Base-by-base conservation (phyloP, 2,329 filamentous ascomycete species). In the Aspergillus arachidicola region DNA sequence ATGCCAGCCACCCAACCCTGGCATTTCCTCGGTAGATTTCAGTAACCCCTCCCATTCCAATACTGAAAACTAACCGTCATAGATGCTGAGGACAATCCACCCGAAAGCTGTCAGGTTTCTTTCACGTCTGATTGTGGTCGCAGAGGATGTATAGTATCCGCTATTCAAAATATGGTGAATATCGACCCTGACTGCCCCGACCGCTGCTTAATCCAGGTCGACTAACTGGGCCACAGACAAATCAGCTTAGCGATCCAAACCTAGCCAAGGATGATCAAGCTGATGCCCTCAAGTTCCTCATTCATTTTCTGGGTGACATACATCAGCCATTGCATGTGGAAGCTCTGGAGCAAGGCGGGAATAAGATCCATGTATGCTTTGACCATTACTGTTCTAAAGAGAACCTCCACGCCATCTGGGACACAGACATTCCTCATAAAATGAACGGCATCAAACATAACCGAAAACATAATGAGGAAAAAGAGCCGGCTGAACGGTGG, bases 271-370 rank as follows among this genome's bases (percentile, higher is more conserved):
- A 6, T n/a, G 16, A 16, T n/a, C 62, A 59, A 56, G 55, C 36
- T 19, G 57, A 68, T n/a, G 61, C 66, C 9, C 30, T 68, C 7
- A 62, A 58, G 12, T 68, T 66, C 43, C 45, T 68, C 19, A 50
- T 68, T 23, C 66, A 68, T 45, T 68, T 68, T 51, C 32, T 68
- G 19, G 66, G 66, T 48, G 66, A 68, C 50, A 53, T 68, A 14
- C 64, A 65, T 23, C 59, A 62, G 50, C 64, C 66, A 6, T 38
- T 68, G 36, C 66, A 68, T 45, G 64, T 64, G 11, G 66, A 67
- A 41, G 60, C 38, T 30, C 36, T 57, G 7, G 28, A 41, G 26
- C 14, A 26, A 32, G 64, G 66, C 12, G 66, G 66, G 26, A 68
- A 64, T 46, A 55, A 61, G 19, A 45, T 66, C 51, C 45, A 46